Percentiles rank a stretch among this genome's conserved stretches.
These are phyloP conservation scores for Lachnellula subtilissima DNA, from an alignment of 2,329 filamentous ascomycete species.

Conservation along the genomic window DNA sequence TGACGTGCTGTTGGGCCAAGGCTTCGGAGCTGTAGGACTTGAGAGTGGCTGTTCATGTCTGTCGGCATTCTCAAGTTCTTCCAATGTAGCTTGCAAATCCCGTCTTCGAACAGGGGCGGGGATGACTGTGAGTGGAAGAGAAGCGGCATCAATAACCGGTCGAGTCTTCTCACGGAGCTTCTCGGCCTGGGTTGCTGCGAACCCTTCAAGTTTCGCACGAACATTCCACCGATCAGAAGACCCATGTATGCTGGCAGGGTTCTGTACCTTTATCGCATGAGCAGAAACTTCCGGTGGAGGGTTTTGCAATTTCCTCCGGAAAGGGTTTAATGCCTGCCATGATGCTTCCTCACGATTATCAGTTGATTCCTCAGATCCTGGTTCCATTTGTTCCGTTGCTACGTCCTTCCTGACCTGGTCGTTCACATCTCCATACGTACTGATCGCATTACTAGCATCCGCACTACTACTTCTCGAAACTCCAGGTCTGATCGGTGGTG, in stretches of 20 bases:
- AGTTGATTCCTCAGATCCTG: constrained; percentile 4
- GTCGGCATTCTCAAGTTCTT: constrained; percentile 36
- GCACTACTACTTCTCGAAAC: constrained; percentile 22
- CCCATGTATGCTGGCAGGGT: constrained; percentile 14
- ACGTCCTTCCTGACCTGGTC: constrained; percentile 3
- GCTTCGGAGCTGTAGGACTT: background rate
- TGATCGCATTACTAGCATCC: constrained; percentile 12
- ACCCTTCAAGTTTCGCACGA: constrained; percentile 53
- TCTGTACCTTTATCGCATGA: constrained; percentile 18
- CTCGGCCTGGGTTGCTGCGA: constrained; percentile 57
- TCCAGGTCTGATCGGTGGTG: constrained; percentile 13
- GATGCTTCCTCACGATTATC: constrained; percentile 4
- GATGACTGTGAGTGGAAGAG: constrained; percentile 55
- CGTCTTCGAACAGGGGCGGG: constrained; percentile 57
- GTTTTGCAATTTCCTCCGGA: constrained; percentile 22
- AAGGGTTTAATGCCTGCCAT: constrained; percentile 28
- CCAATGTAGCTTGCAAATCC: constrained; percentile 51
- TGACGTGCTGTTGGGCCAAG: background rate
- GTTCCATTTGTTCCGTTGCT: constrained; percentile 13
- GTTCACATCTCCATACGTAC: constrained; percentile 22
- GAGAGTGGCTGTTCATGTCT: constrained; percentile 1
- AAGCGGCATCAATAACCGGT: constrained; percentile 49
- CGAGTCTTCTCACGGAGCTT: constrained; percentile 52
- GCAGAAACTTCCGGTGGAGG: constrained; percentile 31
- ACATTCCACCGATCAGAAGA: constrained; percentile 48